Conservation (phyloP, 352 stramenopile genomes). For the Phytopythium helicoides region DNA sequence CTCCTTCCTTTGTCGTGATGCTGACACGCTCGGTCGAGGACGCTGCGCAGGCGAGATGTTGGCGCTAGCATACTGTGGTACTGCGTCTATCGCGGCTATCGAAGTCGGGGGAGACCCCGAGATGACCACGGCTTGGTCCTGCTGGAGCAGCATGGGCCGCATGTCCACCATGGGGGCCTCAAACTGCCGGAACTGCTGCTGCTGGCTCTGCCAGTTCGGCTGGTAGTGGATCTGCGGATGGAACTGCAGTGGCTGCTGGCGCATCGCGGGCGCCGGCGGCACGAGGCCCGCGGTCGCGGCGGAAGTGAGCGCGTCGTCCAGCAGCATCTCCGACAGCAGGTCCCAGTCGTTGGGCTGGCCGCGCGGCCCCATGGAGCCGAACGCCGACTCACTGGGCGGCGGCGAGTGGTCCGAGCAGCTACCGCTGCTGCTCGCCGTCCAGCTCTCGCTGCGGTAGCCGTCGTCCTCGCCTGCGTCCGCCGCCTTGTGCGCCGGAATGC, state of each 20-base stretch:
- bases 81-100: neutral
- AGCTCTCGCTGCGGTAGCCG: conserved; percentile 5
- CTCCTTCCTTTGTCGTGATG: conserved; percentile 4
- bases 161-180: neutral
- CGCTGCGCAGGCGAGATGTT: conserved; percentile 4
- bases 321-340: conserved; percentile 54
- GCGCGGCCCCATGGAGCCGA: neutral
- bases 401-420: conserved; percentile 7
- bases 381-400: neutral
- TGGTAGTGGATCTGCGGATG: no score
- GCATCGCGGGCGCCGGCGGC: neutral
- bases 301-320: conserved; percentile 37
- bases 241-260: neutral
- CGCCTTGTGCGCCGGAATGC: neutral
- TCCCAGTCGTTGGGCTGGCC: conserved; percentile 51
- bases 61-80: neutral
- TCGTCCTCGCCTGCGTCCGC: neutral
- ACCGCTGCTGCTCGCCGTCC: conserved; percentile 3
- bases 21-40: neutral
- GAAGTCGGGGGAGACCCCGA: neutral
- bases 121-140: no score
- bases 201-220: no score
- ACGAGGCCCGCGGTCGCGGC: conserved; percentile 7
- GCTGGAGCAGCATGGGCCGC: no score
- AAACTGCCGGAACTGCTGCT: conserved; percentile 3